A percentile compares a stretch with the other conserved stretches of the same genome.
Conservation (phyloP, 805 yeast species). For the Nakazawaea ernobii region DNA sequence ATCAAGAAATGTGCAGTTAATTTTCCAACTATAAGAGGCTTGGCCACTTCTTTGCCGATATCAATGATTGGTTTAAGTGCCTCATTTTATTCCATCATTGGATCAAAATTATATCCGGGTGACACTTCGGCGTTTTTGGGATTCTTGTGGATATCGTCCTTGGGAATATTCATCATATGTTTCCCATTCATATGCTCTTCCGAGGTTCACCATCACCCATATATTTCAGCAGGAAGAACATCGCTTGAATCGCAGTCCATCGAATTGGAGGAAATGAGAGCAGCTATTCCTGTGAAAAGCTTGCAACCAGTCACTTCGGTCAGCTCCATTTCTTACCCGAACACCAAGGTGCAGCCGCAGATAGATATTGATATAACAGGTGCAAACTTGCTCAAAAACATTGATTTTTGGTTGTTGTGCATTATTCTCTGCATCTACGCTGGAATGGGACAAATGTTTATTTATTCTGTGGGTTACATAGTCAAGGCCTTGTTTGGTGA, state of each 20-base stretch:
- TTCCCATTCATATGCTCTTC: constrained; percentile 39
- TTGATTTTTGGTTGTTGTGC: constrained; percentile 46
- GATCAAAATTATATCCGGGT: constrained; percentile 47
- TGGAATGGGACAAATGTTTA: constrained; percentile 71
- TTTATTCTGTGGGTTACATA: constrained; percentile 68
- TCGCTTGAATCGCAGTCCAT: constrained; percentile 4
- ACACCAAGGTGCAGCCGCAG: neutral
- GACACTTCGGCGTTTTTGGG: constrained; percentile 51
- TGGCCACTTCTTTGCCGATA: constrained; percentile 71
- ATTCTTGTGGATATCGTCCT: constrained; percentile 36
- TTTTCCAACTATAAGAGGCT: constrained; percentile 62
- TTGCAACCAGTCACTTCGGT: neutral
- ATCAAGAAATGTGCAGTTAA: constrained; percentile 70
- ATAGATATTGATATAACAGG: constrained; percentile 8
- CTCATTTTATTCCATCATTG: constrained; percentile 53
- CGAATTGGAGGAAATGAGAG: constrained; percentile 7
- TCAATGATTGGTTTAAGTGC: constrained; percentile 76
- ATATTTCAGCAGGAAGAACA: constrained; percentile 10
- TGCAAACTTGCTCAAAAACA: constrained; percentile 18
- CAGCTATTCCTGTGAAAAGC: constrained; percentile 6
- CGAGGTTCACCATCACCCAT: constrained; percentile 27
- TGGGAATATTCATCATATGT: constrained; percentile 36
- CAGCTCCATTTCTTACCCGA: neutral
- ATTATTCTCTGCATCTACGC: constrained; percentile 47
- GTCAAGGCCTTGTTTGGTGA: constrained; percentile 41